Evolutionary conservation across 2,329 filamentous ascomycete genomes (phyloP).

Genomic region (Talaromyces albobiverticillius): DNA sequence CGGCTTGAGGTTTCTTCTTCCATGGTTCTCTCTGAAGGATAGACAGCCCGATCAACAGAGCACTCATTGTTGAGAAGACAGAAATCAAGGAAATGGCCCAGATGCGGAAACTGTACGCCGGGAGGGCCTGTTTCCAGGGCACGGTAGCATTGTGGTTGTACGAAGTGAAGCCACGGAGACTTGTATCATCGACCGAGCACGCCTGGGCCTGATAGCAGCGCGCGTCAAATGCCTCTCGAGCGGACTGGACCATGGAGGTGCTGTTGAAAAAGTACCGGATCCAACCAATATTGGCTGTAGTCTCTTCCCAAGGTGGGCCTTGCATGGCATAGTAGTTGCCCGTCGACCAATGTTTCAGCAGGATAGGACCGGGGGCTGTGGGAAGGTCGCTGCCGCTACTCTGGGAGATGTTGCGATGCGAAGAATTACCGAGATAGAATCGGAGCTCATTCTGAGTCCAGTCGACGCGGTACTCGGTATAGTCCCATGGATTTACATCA

Average conservation of each 20-base stretch:
- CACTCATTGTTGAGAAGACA: background rate
- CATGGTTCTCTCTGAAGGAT: background rate
- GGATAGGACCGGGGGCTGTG: slow-evolving; percentile 41
- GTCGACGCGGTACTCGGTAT: slow-evolving; percentile 46
- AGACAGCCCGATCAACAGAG: background rate
- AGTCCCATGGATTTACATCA: slow-evolving; percentile 39
- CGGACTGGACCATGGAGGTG: slow-evolving; percentile 35
- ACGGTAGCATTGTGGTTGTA: slow-evolving; percentile 22
- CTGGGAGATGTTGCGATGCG: slow-evolving; percentile 31
- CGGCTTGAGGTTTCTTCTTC: too few species aligned
- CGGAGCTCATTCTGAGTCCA: slow-evolving; percentile 45
- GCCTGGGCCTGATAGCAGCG: slow-evolving; percentile 28
- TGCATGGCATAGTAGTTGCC: slow-evolving; percentile 44
- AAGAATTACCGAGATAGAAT: slow-evolving; percentile 42
- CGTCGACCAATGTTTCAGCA: slow-evolving; percentile 49
- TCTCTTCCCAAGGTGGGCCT: slow-evolving; percentile 41
- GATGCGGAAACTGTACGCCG: slow-evolving; percentile 11
- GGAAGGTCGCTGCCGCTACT: slow-evolving; percentile 33
- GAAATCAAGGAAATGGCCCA: background rate
- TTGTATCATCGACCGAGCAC: slow-evolving; percentile 34
- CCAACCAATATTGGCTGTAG: slow-evolving; percentile 45
- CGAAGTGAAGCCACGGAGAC: slow-evolving; percentile 29
- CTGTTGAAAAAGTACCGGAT: slow-evolving; percentile 51
- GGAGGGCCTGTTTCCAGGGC: slow-evolving; percentile 29
- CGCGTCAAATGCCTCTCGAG: slow-evolving; percentile 22